phyloP scores from a whole-genome alignment of 768 basidiomycete species.

The Tylopilus subfusipes region DNA sequence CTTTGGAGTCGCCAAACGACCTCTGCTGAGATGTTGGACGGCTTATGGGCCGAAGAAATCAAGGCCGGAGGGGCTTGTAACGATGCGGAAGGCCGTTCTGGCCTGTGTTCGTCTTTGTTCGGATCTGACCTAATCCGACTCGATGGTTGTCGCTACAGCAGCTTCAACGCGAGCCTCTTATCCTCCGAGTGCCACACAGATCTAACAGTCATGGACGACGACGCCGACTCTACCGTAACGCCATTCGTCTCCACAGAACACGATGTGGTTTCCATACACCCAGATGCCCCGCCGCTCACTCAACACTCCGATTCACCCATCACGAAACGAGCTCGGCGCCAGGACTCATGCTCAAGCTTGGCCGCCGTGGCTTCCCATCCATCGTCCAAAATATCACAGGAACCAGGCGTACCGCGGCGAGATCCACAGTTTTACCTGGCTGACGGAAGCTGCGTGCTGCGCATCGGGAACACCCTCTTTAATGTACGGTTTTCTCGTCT shows the following conservation, averaged over 20 bases:
- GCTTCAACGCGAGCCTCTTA: not conserved
- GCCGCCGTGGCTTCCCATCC: not conserved
- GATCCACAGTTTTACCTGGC: constrained; percentile 62
- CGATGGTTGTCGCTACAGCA: not conserved
- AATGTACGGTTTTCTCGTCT: constrained; percentile 46
- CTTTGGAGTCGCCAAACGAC: too few species aligned
- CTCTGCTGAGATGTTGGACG: too few species aligned
- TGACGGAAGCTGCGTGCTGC: constrained; percentile 66
- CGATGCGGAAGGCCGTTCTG: too few species aligned
- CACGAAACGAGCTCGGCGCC: constrained; percentile 8
- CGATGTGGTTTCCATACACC: constrained; percentile 10
- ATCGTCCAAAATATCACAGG: constrained; percentile 3
- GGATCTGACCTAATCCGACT: not conserved
- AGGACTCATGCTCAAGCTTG: constrained; percentile 8
- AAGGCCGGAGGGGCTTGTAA: too few species aligned
- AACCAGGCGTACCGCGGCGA: constrained; percentile 17
- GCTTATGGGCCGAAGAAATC: too few species aligned
- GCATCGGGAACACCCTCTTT: constrained; percentile 63
- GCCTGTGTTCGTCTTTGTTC: too few species aligned
- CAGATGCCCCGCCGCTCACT: constrained; percentile 2
- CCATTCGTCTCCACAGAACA: constrained; percentile 23
- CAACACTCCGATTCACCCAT: constrained; percentile 6
- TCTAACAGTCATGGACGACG: constrained; percentile 14
- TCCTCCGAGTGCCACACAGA: not conserved
- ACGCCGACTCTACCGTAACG: not conserved